Base-by-base conservation (phyloP, 805 yeast genomes). In the Nakazawaea wickerhamii region DNA sequence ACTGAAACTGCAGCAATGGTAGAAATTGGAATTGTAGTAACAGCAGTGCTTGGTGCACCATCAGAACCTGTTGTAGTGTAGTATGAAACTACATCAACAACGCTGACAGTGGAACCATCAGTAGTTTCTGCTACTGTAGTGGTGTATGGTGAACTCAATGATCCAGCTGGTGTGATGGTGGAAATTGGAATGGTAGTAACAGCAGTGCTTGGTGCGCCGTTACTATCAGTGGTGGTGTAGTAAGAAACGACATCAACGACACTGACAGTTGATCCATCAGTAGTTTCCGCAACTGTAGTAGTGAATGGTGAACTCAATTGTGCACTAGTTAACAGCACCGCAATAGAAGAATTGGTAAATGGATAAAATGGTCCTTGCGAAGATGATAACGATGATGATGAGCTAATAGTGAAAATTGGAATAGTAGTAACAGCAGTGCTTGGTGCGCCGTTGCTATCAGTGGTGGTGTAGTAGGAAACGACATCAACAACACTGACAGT, bases 171-270 rank as follows among this genome's bases (percentile, higher is more conserved):
- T 7, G 36, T 19, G 2, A 20, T n/a, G 14, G 28, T 31, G 7
- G 35, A 30, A 5, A 31, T 30, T 17, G 33, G 20, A 13, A 27
- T 27, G 14, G 40, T 36, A 27, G 40, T 36, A 6, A 25, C 25
- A n/a, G n/a, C 32, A 18, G 19, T 23, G 4, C 33, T 25, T 25
- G 32, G 25, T 9, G 17, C 9, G 7, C 43, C 43, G 20, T 19
- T 22, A 32, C 33, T 20, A 15, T n/a, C 38, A 13, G 43, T 25
- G 6, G 33, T 26, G 11, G 43, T 40, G 22, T 25, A 40, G 33
- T 14, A 32, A 7, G 37, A 31, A 13, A 39, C 17, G n/a, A 22
- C 17, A 19, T 39, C 42, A 23, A 39, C 37, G 9, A 10, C 37
- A 22, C 27, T 31, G 9, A 10, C n/a, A 4, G 42, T 39, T 11